Conservation (phyloP, 2,329 filamentous ascomycete species). For the Endocalyx cinctus region DNA sequence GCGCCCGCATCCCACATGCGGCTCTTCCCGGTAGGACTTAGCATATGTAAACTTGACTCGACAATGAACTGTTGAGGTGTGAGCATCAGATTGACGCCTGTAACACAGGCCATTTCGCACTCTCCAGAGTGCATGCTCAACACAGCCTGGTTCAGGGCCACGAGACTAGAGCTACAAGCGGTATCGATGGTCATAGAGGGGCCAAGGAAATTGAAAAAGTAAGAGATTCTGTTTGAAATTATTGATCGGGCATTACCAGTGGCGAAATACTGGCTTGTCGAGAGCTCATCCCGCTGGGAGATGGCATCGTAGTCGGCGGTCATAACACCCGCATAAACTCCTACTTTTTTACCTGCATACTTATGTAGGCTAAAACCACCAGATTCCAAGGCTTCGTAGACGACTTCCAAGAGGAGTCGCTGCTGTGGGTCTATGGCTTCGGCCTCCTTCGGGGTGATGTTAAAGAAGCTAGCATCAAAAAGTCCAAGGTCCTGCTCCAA, state of each 20-base stretch:
- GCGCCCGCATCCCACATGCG: conserved; percentile 46
- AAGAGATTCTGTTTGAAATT: conserved; percentile 34
- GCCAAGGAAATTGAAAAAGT: conserved; percentile 35
- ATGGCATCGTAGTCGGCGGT: conserved; percentile 27
- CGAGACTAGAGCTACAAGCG: conserved; percentile 35
- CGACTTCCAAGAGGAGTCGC: conserved; percentile 28
- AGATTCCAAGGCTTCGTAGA: conserved; percentile 31
- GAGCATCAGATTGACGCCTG: conserved; percentile 38
- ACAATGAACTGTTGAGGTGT: conserved; percentile 39
- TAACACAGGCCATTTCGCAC: conserved; percentile 36
- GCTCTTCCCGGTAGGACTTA: conserved; percentile 39
- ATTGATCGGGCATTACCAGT: conserved; percentile 30
- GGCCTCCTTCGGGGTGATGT: conserved; percentile 30
- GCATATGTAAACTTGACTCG: conserved; percentile 39
- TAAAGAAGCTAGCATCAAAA: conserved; percentile 30
- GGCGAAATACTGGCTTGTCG: conserved; percentile 25
- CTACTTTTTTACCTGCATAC: conserved; percentile 23
- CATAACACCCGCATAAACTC: conserved; percentile 29
- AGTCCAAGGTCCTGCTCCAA: conserved; percentile 19
- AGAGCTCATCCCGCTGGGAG: conserved; percentile 24
- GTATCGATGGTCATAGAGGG: conserved; percentile 36
- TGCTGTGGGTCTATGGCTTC: conserved; percentile 30
- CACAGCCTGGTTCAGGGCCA: conserved; percentile 34
- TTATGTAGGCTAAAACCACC: conserved; percentile 22
- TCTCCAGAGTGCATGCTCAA: conserved; percentile 36